Conservation (phyloP, 2,329 filamentous ascomycete genomes). For the Paramyrothecium roridum region DNA sequence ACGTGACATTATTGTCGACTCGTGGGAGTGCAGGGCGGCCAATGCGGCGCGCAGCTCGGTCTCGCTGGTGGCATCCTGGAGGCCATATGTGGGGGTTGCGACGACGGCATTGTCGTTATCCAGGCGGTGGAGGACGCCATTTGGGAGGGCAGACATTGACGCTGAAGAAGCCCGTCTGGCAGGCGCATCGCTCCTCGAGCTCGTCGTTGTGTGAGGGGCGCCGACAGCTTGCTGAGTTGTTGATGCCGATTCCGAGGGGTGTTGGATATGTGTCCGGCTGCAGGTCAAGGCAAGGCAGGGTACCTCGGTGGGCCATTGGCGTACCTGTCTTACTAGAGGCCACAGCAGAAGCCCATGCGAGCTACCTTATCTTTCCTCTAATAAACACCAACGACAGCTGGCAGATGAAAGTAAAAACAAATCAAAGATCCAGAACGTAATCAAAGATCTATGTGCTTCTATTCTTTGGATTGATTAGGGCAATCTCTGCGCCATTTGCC, state of each 20-base stretch:
- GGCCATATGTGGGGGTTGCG: conserved; percentile 25
- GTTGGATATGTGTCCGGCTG: background rate
- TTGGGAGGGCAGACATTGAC: conserved; percentile 46
- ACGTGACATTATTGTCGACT: conserved; percentile 68
- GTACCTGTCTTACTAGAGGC: too few relatives aligned
- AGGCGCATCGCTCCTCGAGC: conserved; percentile 39
- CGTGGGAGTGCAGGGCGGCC: conserved; percentile 69
- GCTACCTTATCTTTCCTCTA: too few relatives aligned
- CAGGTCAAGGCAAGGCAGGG: too few relatives aligned
- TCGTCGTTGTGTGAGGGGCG: conserved; percentile 10
- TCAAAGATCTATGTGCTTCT: too few relatives aligned
- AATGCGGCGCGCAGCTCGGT: conserved; percentile 79
- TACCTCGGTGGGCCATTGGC: too few relatives aligned
- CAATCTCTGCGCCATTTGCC: too few relatives aligned
- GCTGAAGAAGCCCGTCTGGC: conserved; percentile 29
- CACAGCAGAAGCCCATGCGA: too few relatives aligned
- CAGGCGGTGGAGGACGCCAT: conserved; percentile 36
- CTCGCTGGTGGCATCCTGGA: conserved; percentile 71
- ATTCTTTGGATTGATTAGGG: too few relatives aligned
- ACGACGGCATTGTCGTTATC: conserved; percentile 26
- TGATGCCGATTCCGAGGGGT: background rate
- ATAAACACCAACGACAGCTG: too few relatives aligned
- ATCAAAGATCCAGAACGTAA: too few relatives aligned
- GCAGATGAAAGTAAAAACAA: too few relatives aligned
- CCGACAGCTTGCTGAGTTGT: background rate